Evolutionary conservation across 2,329 filamentous ascomycete species (phyloP).

Genomic region (Parafenestella ontariensis): DNA sequence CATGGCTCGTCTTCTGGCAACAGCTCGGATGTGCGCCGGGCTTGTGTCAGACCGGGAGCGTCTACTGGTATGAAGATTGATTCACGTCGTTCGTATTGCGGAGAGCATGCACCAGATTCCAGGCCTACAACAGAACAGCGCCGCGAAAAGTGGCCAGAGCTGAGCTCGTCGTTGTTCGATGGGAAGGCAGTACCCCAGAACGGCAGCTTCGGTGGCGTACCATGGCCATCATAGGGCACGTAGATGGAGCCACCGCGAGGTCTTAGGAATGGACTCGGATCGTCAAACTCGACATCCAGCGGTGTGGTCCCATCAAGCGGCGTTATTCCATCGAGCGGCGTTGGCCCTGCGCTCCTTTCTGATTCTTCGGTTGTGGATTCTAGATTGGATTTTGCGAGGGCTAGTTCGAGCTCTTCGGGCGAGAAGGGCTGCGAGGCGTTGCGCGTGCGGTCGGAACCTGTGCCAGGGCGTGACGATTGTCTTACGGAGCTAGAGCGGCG

Average conservation of each 20-base stretch:
- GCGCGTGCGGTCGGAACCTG: constrained; percentile 35
- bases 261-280: constrained; percentile 29
- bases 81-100: constrained; percentile 23
- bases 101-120: constrained; percentile 11
- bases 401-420: constrained; percentile 54
- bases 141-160: constrained; percentile 18
- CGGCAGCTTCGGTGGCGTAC: constrained; percentile 28
- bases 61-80: constrained; percentile 21
- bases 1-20: constrained; percentile 21
- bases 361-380: constrained; percentile 40
- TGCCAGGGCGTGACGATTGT: constrained; percentile 32
- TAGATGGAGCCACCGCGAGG: constrained; percentile 37
- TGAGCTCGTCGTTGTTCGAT: constrained; percentile 14
- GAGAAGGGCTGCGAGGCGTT: constrained; percentile 51
- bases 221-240: constrained; percentile 31
- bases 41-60: constrained; percentile 13
- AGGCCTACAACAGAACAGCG: constrained; percentile 16
- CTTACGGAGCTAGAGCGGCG: constrained; percentile 38
- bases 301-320: no score
- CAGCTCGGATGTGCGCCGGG: constrained; percentile 24
- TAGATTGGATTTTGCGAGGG: constrained; percentile 51
- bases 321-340: constrained; percentile 20
- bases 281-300: constrained; percentile 12
- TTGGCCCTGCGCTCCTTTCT: constrained; percentile 31
- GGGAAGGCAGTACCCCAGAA: constrained; percentile 28